These are phyloP conservation scores for Bothriochloa decipiens DNA, from an alignment of 176 grass and related monocot species.

Conservation along the genomic window DNA sequence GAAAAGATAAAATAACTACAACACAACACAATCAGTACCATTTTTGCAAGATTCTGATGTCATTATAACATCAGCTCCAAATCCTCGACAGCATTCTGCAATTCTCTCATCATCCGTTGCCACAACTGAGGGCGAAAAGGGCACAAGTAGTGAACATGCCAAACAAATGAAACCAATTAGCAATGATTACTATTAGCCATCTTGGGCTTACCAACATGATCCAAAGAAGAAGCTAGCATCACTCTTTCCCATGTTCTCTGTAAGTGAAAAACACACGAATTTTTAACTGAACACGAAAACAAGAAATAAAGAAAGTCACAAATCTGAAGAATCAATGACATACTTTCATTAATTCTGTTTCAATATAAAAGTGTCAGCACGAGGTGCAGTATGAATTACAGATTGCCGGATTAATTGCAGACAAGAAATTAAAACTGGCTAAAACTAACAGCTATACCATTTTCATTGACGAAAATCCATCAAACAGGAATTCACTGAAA, in stretches of 20 bases:
- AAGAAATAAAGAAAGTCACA: not conserved
- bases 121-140: slow-evolving; percentile 52
- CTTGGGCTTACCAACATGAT: slow-evolving; percentile 70
- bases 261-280: not conserved
- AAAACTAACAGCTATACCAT: not conserved
- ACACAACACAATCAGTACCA: slow-evolving; percentile 51
- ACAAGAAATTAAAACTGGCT: not conserved
- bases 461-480: not conserved
- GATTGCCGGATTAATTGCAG: not conserved
- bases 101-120: slow-evolving; percentile 93
- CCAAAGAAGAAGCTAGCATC: slow-evolving; percentile 74
- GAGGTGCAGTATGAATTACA: not conserved
- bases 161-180: not conserved
- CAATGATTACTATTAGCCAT: not conserved
- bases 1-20: not conserved
- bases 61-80: slow-evolving; percentile 98
- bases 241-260: slow-evolving; percentile 99
- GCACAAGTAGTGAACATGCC: not conserved
- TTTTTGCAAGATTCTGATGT: slow-evolving; percentile 92
- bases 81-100: slow-evolving; percentile 94
- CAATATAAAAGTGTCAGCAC: not conserved
- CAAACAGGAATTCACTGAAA: not conserved
- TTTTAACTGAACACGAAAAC: not conserved
- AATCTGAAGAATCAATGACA: not conserved
- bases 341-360: not conserved